Base-by-base conservation (phyloP, 163 green algal species). In the Volvox carteri region DNA sequence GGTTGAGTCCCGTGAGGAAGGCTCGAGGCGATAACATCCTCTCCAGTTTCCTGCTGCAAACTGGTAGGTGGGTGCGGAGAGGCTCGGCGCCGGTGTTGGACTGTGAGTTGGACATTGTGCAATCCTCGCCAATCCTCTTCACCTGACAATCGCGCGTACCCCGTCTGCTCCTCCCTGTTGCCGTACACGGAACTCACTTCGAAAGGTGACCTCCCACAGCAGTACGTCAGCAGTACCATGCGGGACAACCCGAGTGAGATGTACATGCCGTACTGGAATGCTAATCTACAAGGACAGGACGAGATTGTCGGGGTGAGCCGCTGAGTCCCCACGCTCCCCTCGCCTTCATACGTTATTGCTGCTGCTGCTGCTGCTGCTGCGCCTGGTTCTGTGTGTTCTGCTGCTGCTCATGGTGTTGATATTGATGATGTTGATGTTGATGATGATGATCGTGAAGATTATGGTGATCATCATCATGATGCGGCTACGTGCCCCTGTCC, bases 301-400 rank as follows among this genome's bases (percentile, higher is more conserved):
- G 76, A 85, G 76, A 39, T 85, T 21, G 35, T 85, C 0, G 76
- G 76, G 52, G 76, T 85, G 37, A 62, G 74, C n/a, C n/a, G n/a
- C n/a, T n/a, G n/a, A n/a, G n/a, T n/a, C n/a, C n/a, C n/a, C n/a
- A n/a, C n/a, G n/a, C n/a, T n/a, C n/a, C n/a, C n/a, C n/a, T n/a
- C n/a, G n/a, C n/a, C n/a, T n/a, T n/a, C n/a, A n/a, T n/a, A n/a
- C n/a, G 65, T 12, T 28, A 48, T 2, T 75, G 65, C 30, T 44
- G 30, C 46, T 75, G 65, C 16, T 44, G 65, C 46, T 75, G 30
- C 1, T 33, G 65, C 12, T 33, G 65, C 65, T 37, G 42, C 73
- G 18, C 14, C n/a, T n/a, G n/a, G n/a, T n/a, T n/a, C n/a, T n/a
- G n/a, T n/a, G n/a, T n/a, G n/a, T n/a, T n/a, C n/a, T n/a, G n/a